phyloP scores from a whole-genome alignment of 345 rosid species.

The Erodium maritimum region DNA sequence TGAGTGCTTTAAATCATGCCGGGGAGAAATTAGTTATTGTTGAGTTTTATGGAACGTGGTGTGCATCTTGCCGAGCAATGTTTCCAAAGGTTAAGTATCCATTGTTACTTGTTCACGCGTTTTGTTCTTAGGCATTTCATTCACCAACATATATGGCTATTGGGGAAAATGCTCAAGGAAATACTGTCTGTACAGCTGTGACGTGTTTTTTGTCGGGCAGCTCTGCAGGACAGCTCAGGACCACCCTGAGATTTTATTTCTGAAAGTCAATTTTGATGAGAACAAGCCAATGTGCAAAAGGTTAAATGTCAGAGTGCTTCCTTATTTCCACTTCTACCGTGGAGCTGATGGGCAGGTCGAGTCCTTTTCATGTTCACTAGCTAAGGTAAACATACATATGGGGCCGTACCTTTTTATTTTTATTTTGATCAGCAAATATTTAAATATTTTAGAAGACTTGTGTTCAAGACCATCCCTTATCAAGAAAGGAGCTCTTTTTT shows the following conservation, averaged over 20 bases:
- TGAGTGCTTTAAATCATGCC: constrained; percentile 58
- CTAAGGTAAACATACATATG: constrained; percentile 39
- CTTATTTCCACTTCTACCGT: constrained; percentile 81
- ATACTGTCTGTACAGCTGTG: neutral
- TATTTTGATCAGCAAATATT: no score
- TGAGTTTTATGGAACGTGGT: constrained; percentile 95
- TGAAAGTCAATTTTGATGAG: constrained; percentile 84
- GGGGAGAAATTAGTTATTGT: constrained; percentile 81
- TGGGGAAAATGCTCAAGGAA: neutral
- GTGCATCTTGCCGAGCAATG: constrained; percentile 85
- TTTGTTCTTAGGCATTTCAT: neutral
- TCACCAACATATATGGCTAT: neutral
- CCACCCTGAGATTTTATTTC: constrained; percentile 59
- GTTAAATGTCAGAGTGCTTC: constrained; percentile 81
- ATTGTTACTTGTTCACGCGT: constrained; percentile 1
- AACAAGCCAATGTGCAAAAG: constrained; percentile 88
- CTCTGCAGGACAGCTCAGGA: constrained; percentile 74
- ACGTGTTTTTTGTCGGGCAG: constrained; percentile 18
- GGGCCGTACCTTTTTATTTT: neutral
- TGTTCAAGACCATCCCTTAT: neutral
- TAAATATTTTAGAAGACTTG: neutral
- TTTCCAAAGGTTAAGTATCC: constrained; percentile 55
- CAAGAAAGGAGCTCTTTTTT: no score
- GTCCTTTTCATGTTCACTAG: constrained; percentile 84
- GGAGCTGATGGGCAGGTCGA: constrained; percentile 80